Base-by-base conservation (phyloP, 225 moss, liverwort and hornwort species). In the Pseudoscleropodium purum region DNA sequence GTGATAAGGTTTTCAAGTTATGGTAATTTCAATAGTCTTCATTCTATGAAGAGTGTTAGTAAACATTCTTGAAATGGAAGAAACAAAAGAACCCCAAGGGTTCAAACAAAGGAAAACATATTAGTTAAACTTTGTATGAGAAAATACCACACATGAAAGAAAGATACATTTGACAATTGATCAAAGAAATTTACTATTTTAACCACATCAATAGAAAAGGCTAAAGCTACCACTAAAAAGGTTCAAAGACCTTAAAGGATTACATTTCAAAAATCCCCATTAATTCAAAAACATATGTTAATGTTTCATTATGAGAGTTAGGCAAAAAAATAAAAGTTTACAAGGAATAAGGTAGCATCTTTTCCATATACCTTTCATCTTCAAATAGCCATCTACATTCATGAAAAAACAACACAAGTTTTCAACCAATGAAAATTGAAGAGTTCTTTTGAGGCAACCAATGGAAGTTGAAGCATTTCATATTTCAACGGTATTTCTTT, bases 31-130 rank as follows among this genome's bases (percentile, higher is more conserved):
- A 49, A 3, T 33, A 49, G 5, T 13, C 20, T 1, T 1, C 7
- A 26, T 56, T 10, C 0, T 25, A 24, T 26, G 1, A 57, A 79
- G 18, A n/a, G 6, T 79, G 2, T n/a, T 79, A 16, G n/a, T 15
- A 37, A 26, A 2, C 1, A 79, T 57, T 57, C 10, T 79, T n/a
- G n/a, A 37, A 79, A 56, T 10, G 2, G 10, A 56, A 79, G 36
- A 18, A 47, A 30, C 0, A 0, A 1, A 45, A 2, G 0, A 30
- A 18, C 30, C 2, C 45, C 10, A 30, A 45, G 6, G 17, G 6
- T 45, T 74, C 5, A 27, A 43, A 15, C 0, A 1, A 3, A 41
- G 0, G 29, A 16, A 26, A 72, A 16, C 16, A 43, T 73, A 43
- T 43, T 29, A 26, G 0, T 49, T 49, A 12, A 76, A 24, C 24